Evolutionary conservation across 2,329 filamentous ascomycete genomes (phyloP).

Genomic region (Phialophora expanda): DNA sequence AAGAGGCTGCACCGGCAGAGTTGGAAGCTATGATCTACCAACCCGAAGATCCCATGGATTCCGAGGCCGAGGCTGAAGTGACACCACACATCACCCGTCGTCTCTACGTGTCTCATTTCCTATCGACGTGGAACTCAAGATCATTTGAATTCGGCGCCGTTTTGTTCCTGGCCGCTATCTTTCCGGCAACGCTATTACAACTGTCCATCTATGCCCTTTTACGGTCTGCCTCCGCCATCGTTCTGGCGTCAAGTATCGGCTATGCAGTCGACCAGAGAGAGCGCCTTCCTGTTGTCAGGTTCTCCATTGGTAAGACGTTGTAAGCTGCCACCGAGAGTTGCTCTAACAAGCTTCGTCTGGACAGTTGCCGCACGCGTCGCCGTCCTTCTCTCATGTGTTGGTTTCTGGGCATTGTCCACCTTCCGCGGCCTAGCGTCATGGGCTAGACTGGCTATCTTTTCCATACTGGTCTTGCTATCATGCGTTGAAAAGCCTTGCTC

Average conservation of each 20-base stretch:
- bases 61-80: neutral
- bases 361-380: constrained; percentile 42
- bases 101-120: constrained; percentile 65
- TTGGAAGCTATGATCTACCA: neutral
- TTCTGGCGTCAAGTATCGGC: constrained; percentile 65
- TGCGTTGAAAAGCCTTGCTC: constrained; percentile 72
- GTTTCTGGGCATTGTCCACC: constrained; percentile 24
- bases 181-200: constrained; percentile 65
- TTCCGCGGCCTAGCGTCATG: neutral
- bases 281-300: constrained; percentile 57
- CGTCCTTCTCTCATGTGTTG: constrained; percentile 25
- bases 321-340: neutral
- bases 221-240: constrained; percentile 62
- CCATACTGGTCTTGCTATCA: constrained; percentile 52
- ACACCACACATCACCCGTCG: neutral
- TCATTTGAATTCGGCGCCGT: constrained; percentile 69
- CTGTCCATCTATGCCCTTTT: constrained; percentile 72
- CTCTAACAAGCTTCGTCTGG: neutral
- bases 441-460: constrained; percentile 22
- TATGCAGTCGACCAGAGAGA: constrained; percentile 62
- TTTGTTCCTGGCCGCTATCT: constrained; percentile 63
- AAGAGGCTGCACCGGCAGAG: neutral
- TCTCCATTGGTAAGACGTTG: constrained; percentile 48
- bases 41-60: neutral
- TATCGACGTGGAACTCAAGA: constrained; percentile 69